Percentiles rank a stretch among this genome's conserved stretches.
These are phyloP conservation scores for Rhodomyrtus psidioides DNA, from an alignment of 441 rosid genomes.

Conservation along the genomic window DNA sequence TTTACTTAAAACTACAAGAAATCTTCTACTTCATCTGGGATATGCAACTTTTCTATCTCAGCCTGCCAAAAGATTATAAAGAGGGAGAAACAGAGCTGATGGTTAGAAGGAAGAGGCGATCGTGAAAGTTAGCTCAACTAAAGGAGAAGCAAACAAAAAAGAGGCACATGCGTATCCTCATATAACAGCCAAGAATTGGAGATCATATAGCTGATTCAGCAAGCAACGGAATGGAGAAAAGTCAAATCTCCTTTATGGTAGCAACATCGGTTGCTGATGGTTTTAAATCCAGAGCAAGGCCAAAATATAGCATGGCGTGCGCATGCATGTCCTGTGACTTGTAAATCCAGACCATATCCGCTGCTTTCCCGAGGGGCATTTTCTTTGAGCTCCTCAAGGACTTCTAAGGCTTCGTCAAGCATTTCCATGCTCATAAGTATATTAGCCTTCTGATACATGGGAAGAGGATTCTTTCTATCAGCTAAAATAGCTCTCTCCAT, in stretches of 20 bases:
- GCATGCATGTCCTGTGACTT: constrained; percentile 69
- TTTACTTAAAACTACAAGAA: constrained; percentile 17
- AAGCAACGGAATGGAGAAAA: neutral
- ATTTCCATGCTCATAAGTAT: constrained; percentile 74
- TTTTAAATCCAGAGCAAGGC: constrained; percentile 93
- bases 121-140: neutral
- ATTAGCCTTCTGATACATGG: constrained; percentile 97
- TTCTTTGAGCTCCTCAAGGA: constrained; percentile 92
- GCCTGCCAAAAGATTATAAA: constrained; percentile 34
- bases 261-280: constrained; percentile 93
- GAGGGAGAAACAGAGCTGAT: neutral
- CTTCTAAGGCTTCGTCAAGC: constrained; percentile 79
- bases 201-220: neutral
- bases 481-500: constrained; percentile 90
- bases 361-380: constrained; percentile 92
- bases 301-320: constrained; percentile 92
- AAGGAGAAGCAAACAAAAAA: neutral
- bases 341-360: constrained; percentile 81
- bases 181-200: neutral
- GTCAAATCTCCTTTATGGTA: constrained; percentile 65
- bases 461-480: constrained; percentile 91
- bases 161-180: neutral
- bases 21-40: constrained; percentile 61
- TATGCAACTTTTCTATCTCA: constrained; percentile 68
- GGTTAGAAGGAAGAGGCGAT: neutral